Evolutionary conservation across 805 yeast genomes (phyloP), one percentile per base, ranked within the genome.

Genomic region (Isabelozyma heimii): DNA sequence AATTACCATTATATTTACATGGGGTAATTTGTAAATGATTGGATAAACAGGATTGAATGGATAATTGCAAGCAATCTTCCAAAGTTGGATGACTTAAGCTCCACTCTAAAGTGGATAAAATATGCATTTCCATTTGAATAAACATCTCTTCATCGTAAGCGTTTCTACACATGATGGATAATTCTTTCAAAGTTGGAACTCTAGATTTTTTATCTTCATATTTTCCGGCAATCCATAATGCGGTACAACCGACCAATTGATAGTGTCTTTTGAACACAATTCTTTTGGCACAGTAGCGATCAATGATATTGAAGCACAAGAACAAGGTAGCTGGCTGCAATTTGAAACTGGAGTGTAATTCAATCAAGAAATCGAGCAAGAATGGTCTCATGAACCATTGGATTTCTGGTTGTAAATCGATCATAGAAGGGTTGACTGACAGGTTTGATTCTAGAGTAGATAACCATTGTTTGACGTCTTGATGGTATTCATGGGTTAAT

Each of bases 41-140:
- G 49, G 53, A 52, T 16, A 44, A 44, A 16, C 49, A 40, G 10
- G 35, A 30, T 30, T 42, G 44, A 45, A 72, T 75, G 55, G 84
- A 65, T 62, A 71, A 53, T 52, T 73, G 77, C 43, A 73, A 60
- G 47, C 82, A 75, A 45, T 80, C 84, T 59, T 81, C 85, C 45
- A 80, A 66, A 46, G 73, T 71, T 3, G 81, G 77, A 52, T 74
- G 78, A 35, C 77, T 73, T 44, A 73, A 59, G 45, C 62, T 63
- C 79, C 79, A 74, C 49, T 73, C 78, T 59, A 91, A 77, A 4
- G 87, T 87, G 53, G 79, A 75, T 61, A 85, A 73, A 49, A 85
- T 82, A 60, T 87, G 92, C 57, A 81, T 72, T 66, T 87, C 95
- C 79, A 74, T 74, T 57, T 74, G 79, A 27, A 73, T 63, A 50